phyloP scores from a whole-genome alignment of 768 basidiomycete genomes.

The Lanmaoa rubissima region DNA sequence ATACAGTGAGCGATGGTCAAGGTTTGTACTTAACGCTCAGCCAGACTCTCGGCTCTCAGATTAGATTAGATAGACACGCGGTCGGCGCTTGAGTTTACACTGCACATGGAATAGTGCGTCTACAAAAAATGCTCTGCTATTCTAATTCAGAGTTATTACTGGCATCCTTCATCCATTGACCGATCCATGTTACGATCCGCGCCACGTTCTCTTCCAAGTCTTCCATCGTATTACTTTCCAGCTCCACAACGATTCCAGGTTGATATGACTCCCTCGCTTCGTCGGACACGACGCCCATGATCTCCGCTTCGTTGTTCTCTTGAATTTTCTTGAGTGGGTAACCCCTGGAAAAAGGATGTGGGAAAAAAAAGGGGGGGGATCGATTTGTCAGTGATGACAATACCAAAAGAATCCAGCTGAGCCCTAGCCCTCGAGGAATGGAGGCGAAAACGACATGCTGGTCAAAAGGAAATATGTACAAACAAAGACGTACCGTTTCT shows the following conservation, averaged over 20 bases:
- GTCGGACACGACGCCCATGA: conserved; percentile 88
- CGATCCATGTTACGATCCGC: conserved; percentile 87
- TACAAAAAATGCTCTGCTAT: neutral
- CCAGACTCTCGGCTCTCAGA: too few species aligned
- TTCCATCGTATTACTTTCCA: conserved; percentile 71
- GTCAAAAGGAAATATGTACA: neutral
- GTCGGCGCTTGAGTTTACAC: neutral
- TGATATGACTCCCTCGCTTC: conserved; percentile 89
- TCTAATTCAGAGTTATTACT: neutral
- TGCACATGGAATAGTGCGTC: too few species aligned
- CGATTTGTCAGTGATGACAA: neutral
- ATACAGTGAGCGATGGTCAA: too few species aligned
- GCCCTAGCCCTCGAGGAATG: neutral
- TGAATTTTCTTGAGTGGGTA: conserved; percentile 93
- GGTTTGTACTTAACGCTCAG: too few species aligned
- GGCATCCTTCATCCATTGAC: conserved; percentile 55
- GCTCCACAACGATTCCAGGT: conserved; percentile 80
- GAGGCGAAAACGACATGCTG: neutral
- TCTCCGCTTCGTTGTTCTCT: conserved; percentile 98
- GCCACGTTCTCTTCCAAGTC: conserved; percentile 87
- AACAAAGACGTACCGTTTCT: conserved; percentile 63
- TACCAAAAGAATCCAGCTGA: neutral
- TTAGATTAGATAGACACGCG: neutral
- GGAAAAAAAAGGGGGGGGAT: neutral
- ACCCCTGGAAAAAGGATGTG: conserved; percentile 44